A percentile compares a stretch with the other conserved stretches of the same genome.
These are phyloP conservation scores for Umbelopsis sp. DNA, from an alignment of 371 early-diverging fungal species.

Conservation along the genomic window DNA sequence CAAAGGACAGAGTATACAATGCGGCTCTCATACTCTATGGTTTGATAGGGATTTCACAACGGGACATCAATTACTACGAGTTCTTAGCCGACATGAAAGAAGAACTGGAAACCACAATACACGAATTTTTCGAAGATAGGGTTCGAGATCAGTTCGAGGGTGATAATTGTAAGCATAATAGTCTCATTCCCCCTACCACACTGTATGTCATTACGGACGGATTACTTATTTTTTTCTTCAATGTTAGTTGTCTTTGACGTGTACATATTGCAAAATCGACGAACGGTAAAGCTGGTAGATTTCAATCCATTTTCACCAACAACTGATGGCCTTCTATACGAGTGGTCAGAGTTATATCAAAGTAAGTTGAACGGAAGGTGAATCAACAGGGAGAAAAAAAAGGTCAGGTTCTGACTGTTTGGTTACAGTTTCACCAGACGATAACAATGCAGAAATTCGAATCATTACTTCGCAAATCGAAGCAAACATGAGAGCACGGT, in stretches of 20 bases:
- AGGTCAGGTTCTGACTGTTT: neutral
- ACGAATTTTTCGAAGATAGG: slow-evolving; percentile 65
- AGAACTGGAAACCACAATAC: slow-evolving; percentile 61
- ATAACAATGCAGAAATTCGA: slow-evolving; percentile 42
- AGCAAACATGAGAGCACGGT: slow-evolving; percentile 41
- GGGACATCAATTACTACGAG: slow-evolving; percentile 76
- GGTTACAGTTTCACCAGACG: slow-evolving; percentile 2
- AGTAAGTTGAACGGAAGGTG: slow-evolving; percentile 31
- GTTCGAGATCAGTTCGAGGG: slow-evolving; percentile 65
- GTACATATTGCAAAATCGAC: slow-evolving; percentile 66
- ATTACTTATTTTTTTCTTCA: neutral
- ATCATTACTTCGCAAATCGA: slow-evolving; percentile 54
- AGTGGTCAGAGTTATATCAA: slow-evolving; percentile 76
- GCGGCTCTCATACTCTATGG: neutral
- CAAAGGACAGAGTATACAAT: neutral
- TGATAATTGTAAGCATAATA: slow-evolving; percentile 37
- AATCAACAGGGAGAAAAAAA: slow-evolving; percentile 10
- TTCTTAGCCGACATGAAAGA: slow-evolving; percentile 67
- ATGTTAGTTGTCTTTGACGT: slow-evolving; percentile 86
- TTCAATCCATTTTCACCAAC: slow-evolving; percentile 82
- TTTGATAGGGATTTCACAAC: slow-evolving; percentile 62
- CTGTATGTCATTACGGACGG: too few relatives aligned
- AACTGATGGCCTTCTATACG: slow-evolving; percentile 82
- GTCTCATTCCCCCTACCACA: too few relatives aligned
- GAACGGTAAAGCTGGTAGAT: slow-evolving; percentile 78